phyloP scores from a whole-genome alignment of 768 basidiomycete genomes.

The Dioszegia hungarica region DNA sequence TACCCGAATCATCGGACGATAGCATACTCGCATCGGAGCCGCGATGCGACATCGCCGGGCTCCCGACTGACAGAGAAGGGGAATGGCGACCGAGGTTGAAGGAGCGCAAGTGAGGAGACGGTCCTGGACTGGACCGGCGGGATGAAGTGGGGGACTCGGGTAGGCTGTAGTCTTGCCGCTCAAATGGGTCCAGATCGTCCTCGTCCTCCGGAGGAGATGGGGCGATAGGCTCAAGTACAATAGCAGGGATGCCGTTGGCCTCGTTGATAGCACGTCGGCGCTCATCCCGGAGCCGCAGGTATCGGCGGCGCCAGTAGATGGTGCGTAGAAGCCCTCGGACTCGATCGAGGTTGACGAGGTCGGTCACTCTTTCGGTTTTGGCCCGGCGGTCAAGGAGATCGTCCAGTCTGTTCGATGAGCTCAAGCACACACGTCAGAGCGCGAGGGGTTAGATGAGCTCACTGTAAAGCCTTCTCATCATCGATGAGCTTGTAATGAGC shows the following conservation, averaged over 20 bases:
- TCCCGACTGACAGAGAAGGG: background rate
- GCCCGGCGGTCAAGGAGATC: slow-evolving; percentile 72
- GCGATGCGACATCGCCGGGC: slow-evolving; percentile 11
- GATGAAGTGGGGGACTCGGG: slow-evolving; percentile 8
- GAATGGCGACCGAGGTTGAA: background rate
- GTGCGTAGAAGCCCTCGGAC: slow-evolving; percentile 74
- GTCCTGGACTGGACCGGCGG: slow-evolving; percentile 1
- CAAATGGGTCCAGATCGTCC: slow-evolving; percentile 18
- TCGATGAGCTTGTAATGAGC: slow-evolving; percentile 89
- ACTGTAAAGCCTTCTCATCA: slow-evolving; percentile 83
- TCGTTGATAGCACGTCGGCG: slow-evolving; percentile 24
- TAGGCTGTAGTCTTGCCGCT: background rate
- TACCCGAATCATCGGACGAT: slow-evolving; percentile 30
- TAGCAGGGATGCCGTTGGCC: slow-evolving; percentile 34
- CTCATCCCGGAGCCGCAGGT: slow-evolving; percentile 50
- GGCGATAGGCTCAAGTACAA: slow-evolving; percentile 39
- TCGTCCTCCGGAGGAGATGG: slow-evolving; percentile 25
- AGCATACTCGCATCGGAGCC: slow-evolving; percentile 30
- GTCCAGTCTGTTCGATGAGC: slow-evolving; percentile 58
- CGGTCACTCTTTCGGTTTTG: slow-evolving; percentile 72
- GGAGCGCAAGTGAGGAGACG: slow-evolving; percentile 5
- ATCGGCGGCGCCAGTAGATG: slow-evolving; percentile 67
- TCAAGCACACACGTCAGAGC: background rate
- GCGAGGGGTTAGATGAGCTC: slow-evolving; percentile 47
- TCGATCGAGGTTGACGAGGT: slow-evolving; percentile 77